phyloP scores from a whole-genome alignment of 805 yeast species.

The Starmerella floris region DNA sequence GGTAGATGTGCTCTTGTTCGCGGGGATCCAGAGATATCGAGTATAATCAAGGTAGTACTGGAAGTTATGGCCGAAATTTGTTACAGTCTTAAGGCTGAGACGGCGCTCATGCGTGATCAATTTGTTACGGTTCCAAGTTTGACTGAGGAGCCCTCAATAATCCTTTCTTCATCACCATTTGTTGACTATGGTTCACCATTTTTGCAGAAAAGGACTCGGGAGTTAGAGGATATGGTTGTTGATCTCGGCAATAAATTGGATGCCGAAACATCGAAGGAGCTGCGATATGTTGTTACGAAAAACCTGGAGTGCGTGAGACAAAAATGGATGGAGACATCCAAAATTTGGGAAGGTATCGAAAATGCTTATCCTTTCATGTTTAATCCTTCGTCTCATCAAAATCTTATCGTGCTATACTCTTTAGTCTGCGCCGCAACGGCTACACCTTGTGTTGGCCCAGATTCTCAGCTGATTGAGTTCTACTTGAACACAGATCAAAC shows the following conservation, averaged over 20 bases:
- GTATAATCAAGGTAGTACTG: constrained; percentile 59
- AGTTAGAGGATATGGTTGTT: constrained; percentile 34
- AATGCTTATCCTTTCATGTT: constrained; percentile 42
- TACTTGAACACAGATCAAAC: constrained; percentile 87
- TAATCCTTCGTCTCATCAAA: constrained; percentile 65
- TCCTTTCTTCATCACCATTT: constrained; percentile 74
- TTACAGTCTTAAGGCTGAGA: constrained; percentile 70
- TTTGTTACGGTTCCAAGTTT: constrained; percentile 35
- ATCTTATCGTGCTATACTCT: constrained; percentile 62
- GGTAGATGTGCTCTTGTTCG: constrained; percentile 84
- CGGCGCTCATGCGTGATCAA: constrained; percentile 56
- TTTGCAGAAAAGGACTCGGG: constrained; percentile 42
- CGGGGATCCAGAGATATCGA: constrained; percentile 51
- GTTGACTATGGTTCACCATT: constrained; percentile 62
- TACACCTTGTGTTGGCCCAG: constrained; percentile 90
- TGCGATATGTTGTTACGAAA: constrained; percentile 25
- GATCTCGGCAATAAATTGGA: constrained; percentile 6
- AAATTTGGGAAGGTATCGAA: constrained; percentile 60
- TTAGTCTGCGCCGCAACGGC: constrained; percentile 72
- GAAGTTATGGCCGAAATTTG: constrained; percentile 69
- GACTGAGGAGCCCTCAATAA: constrained; percentile 23
- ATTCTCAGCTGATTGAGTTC: constrained; percentile 65
- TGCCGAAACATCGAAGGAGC: neutral
- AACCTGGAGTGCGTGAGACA: constrained; percentile 24
- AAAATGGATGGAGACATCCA: constrained; percentile 30